phyloP scores from a whole-genome alignment of 176 grass and related monocot genomes.

The Sorghum bicolor region DNA sequence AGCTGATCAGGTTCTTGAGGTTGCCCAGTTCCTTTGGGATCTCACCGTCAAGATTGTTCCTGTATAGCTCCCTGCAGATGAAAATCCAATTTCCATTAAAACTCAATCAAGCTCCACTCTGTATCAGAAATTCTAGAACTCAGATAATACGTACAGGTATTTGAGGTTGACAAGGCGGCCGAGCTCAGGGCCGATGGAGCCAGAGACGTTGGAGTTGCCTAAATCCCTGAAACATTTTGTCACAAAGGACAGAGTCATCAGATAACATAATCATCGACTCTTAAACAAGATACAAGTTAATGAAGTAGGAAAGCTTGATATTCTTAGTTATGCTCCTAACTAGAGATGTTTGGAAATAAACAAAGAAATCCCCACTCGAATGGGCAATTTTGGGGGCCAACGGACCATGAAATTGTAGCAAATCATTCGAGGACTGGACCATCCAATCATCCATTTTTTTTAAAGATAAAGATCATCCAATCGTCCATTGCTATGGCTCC shows the following conservation, averaged over 20 bases:
- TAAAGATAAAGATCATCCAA: too few relatives aligned
- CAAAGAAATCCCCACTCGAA: not conserved
- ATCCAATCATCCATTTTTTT: not conserved
- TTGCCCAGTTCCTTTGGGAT: slow-evolving; percentile 82
- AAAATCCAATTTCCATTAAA: not conserved
- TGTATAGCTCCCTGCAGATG: slow-evolving; percentile 77
- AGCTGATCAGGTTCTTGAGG: slow-evolving; percentile 87
- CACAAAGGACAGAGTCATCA: slow-evolving; percentile 1
- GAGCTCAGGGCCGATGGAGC: slow-evolving; percentile 76
- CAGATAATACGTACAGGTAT: slow-evolving; percentile 59
- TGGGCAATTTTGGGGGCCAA: not conserved
- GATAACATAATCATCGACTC: not conserved
- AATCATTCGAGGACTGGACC: not conserved
- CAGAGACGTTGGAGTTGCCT: slow-evolving; percentile 93
- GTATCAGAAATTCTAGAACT: slow-evolving; percentile 3
- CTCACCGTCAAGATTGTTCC: slow-evolving; percentile 70
- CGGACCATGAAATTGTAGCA: not conserved
- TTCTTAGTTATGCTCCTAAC: not conserved
- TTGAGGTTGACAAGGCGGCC: slow-evolving; percentile 79
- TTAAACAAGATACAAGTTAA: not conserved
- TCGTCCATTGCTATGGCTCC: too few relatives aligned
- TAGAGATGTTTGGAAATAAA: not conserved
- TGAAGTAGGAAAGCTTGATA: not conserved
- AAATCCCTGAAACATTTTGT: slow-evolving; percentile 64
- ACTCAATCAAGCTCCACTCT: not conserved